Conservation (phyloP, 1,284 basidiomycete genomes). For the Ceratobasidium sp. region DNA sequence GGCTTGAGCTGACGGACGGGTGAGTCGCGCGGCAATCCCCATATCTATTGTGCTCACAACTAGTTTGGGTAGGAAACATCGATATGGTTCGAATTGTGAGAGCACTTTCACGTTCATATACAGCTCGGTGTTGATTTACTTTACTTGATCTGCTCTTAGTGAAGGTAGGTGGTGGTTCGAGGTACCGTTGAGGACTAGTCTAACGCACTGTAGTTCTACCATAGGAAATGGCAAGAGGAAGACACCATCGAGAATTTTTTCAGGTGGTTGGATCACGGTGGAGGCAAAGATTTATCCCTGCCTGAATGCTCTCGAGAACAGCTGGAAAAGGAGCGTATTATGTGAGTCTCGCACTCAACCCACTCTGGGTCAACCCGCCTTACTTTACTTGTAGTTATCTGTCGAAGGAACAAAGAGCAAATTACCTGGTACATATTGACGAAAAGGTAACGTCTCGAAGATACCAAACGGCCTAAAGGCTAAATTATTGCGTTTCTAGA, state of each 20-base stretch:
- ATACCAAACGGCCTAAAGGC: not conserved
- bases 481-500: slow-evolving; percentile 49
- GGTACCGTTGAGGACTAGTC: slow-evolving; percentile 43
- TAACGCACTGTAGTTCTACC: slow-evolving; percentile 63
- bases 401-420: slow-evolving; percentile 73
- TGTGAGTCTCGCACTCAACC: slow-evolving; percentile 43
- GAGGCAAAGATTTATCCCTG: slow-evolving; percentile 71
- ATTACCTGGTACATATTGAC: slow-evolving; percentile 75
- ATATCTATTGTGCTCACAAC: not conserved
- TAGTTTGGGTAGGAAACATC: slow-evolving; percentile 63
- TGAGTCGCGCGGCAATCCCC: slow-evolving; percentile 48
- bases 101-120: slow-evolving; percentile 27
- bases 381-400: slow-evolving; percentile 61
- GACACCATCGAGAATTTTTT: slow-evolving; percentile 79
- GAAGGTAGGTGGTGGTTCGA: slow-evolving; percentile 52
- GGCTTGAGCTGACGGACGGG: slow-evolving; percentile 74
- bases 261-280: slow-evolving; percentile 76
- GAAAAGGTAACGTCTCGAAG: slow-evolving; percentile 50
- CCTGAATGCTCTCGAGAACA: slow-evolving; percentile 73
- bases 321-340: slow-evolving; percentile 70
- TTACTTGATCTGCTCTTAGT: slow-evolving; percentile 49
- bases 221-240: slow-evolving; percentile 68
- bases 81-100: slow-evolving; percentile 71
- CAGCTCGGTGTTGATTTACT: too few relatives aligned
- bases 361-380: slow-evolving; percentile 3